Conservation (phyloP, 345 rosid species). For the Euphorbia peplus region DNA sequence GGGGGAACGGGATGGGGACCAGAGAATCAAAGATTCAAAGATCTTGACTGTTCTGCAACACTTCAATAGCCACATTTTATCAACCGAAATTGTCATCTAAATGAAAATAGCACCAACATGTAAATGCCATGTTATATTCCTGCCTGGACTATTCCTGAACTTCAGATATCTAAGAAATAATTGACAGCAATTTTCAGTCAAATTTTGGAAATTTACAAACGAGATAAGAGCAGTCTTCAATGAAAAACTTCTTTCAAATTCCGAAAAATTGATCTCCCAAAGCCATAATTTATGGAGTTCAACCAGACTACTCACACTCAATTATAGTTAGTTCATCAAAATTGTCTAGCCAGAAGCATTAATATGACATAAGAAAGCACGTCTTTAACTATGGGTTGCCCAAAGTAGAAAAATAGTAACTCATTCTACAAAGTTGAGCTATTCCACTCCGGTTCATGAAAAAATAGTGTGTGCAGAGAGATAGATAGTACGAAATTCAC, state of each 20-base stretch:
- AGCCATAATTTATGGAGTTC: not conserved
- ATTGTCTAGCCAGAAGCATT: not conserved
- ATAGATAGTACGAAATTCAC: not conserved
- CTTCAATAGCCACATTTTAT: not conserved
- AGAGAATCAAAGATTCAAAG: not conserved
- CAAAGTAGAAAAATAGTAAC: conserved; percentile 8
- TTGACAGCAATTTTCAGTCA: not conserved
- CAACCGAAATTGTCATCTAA: not conserved
- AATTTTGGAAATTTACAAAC: not conserved
- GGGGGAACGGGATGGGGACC: not conserved
- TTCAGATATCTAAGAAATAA: not conserved
- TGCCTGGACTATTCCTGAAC: not conserved
- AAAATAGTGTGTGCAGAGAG: not conserved
- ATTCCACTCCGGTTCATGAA: not conserved
- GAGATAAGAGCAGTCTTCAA: not conserved
- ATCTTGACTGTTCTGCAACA: not conserved
- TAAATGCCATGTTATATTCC: not conserved
- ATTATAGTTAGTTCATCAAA: not conserved
- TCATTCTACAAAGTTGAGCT: conserved; percentile 10
- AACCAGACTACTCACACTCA: not conserved
- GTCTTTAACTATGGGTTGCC: not conserved
- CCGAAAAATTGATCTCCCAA: not conserved
- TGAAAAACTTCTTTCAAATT: not conserved
- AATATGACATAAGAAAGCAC: not conserved
- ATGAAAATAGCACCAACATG: not conserved